Percentiles rank a stretch among this genome's conserved stretches.
phyloP scores from a whole-genome alignment of 768 basidiomycete species.

The Lepiota brunneoincarnata region DNA sequence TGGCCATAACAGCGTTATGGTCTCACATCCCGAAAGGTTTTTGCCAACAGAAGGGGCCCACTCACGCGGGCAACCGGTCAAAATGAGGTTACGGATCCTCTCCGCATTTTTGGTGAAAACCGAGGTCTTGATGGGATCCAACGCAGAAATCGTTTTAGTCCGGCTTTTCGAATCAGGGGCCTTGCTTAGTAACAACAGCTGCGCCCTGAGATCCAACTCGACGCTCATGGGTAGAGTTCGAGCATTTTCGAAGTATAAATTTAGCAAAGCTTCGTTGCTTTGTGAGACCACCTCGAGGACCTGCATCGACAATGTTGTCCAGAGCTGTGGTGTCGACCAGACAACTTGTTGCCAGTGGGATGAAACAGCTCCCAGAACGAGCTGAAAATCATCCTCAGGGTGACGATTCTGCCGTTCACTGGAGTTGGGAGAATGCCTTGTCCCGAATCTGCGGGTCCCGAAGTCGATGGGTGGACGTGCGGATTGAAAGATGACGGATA shows the following conservation, averaged over 20 bases:
- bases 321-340: constrained; percentile 4
- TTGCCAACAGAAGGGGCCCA: neutral
- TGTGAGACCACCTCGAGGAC: neutral
- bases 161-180: neutral
- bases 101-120: neutral
- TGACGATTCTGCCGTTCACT: neutral
- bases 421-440: no score
- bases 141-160: neutral
- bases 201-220: neutral
- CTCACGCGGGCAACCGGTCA: neutral
- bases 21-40: neutral
- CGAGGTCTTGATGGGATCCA: neutral
- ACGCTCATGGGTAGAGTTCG: neutral
- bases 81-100: neutral
- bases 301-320: neutral
- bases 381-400: neutral
- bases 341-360: neutral
- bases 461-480: neutral
- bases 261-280: neutral
- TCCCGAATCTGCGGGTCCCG: neutral
- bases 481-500: constrained; percentile 6
- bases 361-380: neutral
- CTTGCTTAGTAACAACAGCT: no score
- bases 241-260: constrained; percentile 3
- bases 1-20: neutral